Evolutionary conservation across 208 protist genomes (phyloP).

Genomic region (Leishmania mexicana): DNA sequence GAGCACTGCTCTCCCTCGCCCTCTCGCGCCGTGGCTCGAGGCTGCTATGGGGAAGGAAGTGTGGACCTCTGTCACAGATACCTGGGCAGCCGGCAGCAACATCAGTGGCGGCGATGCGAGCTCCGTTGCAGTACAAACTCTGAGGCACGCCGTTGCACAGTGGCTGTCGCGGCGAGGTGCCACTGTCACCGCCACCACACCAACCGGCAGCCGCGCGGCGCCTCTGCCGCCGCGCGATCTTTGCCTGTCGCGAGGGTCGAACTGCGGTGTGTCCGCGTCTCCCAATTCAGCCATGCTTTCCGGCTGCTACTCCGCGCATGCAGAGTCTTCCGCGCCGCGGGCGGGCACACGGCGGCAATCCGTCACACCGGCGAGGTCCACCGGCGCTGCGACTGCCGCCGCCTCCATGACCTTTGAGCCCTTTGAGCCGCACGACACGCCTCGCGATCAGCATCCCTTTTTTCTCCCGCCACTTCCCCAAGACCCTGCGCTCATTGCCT

Average conservation of each 20-base stretch:
- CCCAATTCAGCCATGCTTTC: not conserved
- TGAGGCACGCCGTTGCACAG: constrained; percentile 35
- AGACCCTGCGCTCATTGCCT: constrained; percentile 46
- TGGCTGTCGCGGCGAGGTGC: constrained; percentile 47
- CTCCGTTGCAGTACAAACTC: constrained; percentile 5
- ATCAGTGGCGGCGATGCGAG: not conserved
- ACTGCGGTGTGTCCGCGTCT: not conserved
- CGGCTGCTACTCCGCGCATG: not conserved
- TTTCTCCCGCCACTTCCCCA: constrained; percentile 55
- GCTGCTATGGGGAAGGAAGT: constrained; percentile 17
- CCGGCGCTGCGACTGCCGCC: not conserved
- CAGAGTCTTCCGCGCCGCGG: not conserved
- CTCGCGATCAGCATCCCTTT: constrained; percentile 44
- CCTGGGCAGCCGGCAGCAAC: not conserved
- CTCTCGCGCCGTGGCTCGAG: constrained; percentile 26
- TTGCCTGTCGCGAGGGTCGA: constrained; percentile 3
- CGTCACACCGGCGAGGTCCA: not conserved
- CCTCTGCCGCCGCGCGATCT: constrained; percentile 42
- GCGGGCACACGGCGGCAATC: not conserved
- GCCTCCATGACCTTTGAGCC: constrained; percentile 38
- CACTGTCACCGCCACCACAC: constrained; percentile 43
- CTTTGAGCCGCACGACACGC: constrained; percentile 37
- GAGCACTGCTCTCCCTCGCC: not conserved
- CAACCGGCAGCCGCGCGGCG: constrained; percentile 38
- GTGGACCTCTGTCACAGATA: constrained; percentile 13